phyloP scores from a whole-genome alignment of 441 rosid species.

The Viola pubescens region DNA sequence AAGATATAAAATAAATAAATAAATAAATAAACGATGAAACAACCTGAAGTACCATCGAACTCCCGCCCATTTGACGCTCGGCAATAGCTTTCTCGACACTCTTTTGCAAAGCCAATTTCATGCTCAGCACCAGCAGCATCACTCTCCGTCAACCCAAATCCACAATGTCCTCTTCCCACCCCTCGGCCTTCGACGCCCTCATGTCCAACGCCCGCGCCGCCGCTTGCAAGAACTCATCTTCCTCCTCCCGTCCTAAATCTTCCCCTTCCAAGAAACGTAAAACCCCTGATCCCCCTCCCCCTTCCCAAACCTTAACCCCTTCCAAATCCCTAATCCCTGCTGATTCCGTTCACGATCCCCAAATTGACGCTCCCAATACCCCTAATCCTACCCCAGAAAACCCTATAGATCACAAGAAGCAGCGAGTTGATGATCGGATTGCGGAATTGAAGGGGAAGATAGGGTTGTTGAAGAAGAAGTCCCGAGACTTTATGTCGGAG shows the following conservation, averaged over 20 bases:
- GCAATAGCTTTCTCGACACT: too few species aligned
- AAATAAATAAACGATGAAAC: too few species aligned
- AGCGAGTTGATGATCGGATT: slow-evolving; percentile 27
- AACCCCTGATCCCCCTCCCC: slow-evolving; percentile 4
- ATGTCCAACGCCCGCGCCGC: slow-evolving; percentile 78
- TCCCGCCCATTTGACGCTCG: too few species aligned
- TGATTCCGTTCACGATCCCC: not conserved
- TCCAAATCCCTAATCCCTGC: slow-evolving; percentile 22
- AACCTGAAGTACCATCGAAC: too few species aligned
- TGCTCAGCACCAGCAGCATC: too few species aligned
- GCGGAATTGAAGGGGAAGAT: slow-evolving; percentile 50
- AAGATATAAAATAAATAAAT: too few species aligned
- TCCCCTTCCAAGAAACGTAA: slow-evolving; percentile 55
- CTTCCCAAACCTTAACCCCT: slow-evolving; percentile 6
- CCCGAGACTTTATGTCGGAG: slow-evolving; percentile 50
- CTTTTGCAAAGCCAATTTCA: too few species aligned
- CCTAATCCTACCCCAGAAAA: not conserved
- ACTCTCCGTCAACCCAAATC: too few species aligned
- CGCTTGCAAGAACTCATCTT: slow-evolving; percentile 36
- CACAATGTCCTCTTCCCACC: slow-evolving; percentile 2
- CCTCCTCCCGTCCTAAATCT: slow-evolving; percentile 15
- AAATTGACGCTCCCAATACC: not conserved
- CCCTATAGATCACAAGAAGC: not conserved
- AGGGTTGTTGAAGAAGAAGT: slow-evolving; percentile 51
- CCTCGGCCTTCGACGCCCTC: slow-evolving; percentile 70